A percentile compares a stretch with the other conserved stretches of the same genome.
These are phyloP conservation scores for Conticribra weissflogii DNA, from an alignment of 108 stramenopile species.

Conservation along the genomic window DNA sequence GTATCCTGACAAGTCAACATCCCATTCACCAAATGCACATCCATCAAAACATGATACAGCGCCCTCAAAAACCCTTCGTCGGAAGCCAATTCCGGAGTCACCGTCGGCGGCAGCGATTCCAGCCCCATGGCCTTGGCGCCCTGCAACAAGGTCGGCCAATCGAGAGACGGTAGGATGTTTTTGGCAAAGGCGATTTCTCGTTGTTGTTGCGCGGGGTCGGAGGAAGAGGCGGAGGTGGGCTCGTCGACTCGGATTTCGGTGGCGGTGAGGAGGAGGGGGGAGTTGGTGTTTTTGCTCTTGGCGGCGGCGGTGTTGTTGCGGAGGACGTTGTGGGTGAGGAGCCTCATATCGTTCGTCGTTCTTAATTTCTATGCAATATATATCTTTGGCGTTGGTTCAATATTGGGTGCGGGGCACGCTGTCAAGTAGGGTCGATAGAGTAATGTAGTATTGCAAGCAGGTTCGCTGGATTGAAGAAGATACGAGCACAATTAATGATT, in stretches of 20 bases:
- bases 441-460: too few relatives aligned
- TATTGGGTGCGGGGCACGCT: too few relatives aligned
- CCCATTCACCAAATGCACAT: constrained; percentile 93
- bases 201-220: constrained; percentile 23
- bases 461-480: too few relatives aligned
- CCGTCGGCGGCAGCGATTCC: constrained; percentile 67
- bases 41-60: constrained; percentile 93
- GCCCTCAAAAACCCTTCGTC: constrained; percentile 84
- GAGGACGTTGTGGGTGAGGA: constrained; percentile 92
- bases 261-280: constrained; percentile 84
- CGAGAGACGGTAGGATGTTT: constrained; percentile 61
- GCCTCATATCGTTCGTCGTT: constrained; percentile 75
- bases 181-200: constrained; percentile 80
- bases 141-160: constrained; percentile 75
- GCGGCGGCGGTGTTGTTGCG: constrained; percentile 82
- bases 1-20: constrained; percentile 90
- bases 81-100: constrained; percentile 76
- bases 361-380: too few relatives aligned
- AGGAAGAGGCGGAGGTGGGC: constrained; percentile 28
- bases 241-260: constrained; percentile 84
- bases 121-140: constrained; percentile 82
- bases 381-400: too few relatives aligned
- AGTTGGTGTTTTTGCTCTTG: constrained; percentile 57
- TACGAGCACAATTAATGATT: too few relatives aligned
- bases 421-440: too few relatives aligned